These are phyloP conservation scores for Hebeloma cylindrosporum DNA, from an alignment of 768 basidiomycete genomes.

Conservation along the genomic window DNA sequence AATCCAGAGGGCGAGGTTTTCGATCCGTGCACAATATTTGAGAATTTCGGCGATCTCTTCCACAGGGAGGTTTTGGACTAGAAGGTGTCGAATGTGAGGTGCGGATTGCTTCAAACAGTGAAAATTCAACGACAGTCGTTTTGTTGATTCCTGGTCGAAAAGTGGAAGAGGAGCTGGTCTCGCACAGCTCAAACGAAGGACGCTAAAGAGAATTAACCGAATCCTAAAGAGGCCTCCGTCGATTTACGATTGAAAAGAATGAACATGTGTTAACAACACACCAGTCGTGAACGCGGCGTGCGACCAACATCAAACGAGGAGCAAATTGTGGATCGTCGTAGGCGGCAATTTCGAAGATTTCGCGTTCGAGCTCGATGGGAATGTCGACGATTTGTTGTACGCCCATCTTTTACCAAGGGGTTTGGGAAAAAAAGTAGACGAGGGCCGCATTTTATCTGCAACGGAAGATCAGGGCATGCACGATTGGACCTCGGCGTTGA, in stretches of 20 bases:
- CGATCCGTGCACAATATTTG: constrained; percentile 3
- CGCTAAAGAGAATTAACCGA: constrained; percentile 8
- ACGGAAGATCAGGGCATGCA: no score
- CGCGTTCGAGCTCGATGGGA: constrained; percentile 20
- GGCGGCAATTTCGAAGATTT: constrained; percentile 18
- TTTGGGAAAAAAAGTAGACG: no score
- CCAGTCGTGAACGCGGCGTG: constrained; percentile 12
- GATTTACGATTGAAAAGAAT: neutral
- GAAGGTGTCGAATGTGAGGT: constrained; percentile 7
- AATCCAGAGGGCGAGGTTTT: constrained; percentile 10
- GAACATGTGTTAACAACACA: neutral
- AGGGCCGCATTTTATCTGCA: no score
- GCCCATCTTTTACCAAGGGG: no score
- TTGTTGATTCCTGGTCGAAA: neutral
- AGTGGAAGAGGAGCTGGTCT: neutral
- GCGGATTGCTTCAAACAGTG: constrained; percentile 1
- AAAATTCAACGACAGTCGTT: neutral
- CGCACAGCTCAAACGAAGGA: constrained; percentile 2
- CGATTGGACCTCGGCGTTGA: no score
- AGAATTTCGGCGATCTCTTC: constrained; percentile 6
- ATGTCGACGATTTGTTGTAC: no score
- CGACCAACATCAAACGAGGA: constrained; percentile 5
- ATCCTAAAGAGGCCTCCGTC: constrained; percentile 1
- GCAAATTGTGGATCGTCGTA: constrained; percentile 8
- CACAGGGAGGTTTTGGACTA: constrained; percentile 2